Base-by-base conservation (phyloP, 2,329 filamentous ascomycete species). In the Fusarium duplospermum region DNA sequence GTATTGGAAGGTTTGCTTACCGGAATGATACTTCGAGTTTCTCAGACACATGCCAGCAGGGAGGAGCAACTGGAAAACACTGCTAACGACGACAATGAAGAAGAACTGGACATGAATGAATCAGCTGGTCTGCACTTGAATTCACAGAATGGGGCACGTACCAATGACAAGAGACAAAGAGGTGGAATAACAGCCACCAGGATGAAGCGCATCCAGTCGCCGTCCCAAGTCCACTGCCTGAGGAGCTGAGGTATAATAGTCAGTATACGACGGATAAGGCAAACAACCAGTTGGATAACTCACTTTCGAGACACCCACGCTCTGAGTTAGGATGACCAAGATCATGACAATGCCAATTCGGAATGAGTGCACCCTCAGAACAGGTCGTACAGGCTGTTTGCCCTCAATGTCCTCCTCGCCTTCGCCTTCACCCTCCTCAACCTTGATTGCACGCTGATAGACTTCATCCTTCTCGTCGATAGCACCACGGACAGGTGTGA, bases 1-100 rank as follows among this genome's bases (percentile, higher is more conserved):
- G 14, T 35, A 22, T 11, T 24, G 2, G 13, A 16, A 1, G 13
- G 4, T 11, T 6, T 8, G 62, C 60, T 62, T 14, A 77, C 74
- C 75, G 24, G 76, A 79, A 31, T 79, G 77, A 20, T 66, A 79
- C 8, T 77, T 79, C 0, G 77, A 79, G 40, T 79, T 79, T 13
- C 50, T 77, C 31, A 77, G 31, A 4, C 77, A 79, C n/a, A 77
- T 71, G 18, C 76, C 76, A 31, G 74, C 77, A 0, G 77, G 77
- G 0, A 79, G 68, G 11, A 79, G 67, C 0, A 79, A 20, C 38
- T 79, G 77, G 4, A 79, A 79, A 6, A 64, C 67, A 52, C 77
- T 76, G 9, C 69, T 79, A 5, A 79, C 73, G 8, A 79, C 71
- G 0, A 76, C 71, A n/a, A 79, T 79, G 47, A 79, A 79, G 65